Evolutionary conservation across 1,139 yeast species (phyloP).

Genomic region (Debaryomyces psychrophilus): DNA sequence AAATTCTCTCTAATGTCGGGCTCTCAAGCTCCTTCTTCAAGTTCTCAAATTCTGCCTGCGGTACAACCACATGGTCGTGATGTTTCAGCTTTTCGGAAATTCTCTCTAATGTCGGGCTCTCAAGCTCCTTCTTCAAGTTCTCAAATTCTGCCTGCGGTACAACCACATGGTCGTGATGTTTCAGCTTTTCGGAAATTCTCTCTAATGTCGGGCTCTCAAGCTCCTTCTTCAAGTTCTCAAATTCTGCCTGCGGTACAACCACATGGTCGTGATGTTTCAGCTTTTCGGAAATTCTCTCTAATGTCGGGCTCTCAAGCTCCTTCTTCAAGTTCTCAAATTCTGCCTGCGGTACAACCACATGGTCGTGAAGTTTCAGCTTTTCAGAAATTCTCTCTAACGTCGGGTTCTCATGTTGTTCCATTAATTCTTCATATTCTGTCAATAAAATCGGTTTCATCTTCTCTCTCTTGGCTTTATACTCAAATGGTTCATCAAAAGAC

Average conservation of each 20-base stretch:
- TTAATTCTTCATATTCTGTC: slow-evolving; percentile 15
- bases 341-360: slow-evolving; percentile 14
- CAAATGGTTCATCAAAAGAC: slow-evolving; percentile 11
- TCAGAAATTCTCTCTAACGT: background rate
- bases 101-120: slow-evolving; percentile 29
- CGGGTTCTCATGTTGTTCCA: slow-evolving; percentile 10
- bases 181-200: slow-evolving; percentile 29
- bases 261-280: slow-evolving; percentile 11
- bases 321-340: slow-evolving; percentile 14
- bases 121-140: slow-evolving; percentile 22
- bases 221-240: slow-evolving; percentile 25
- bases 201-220: slow-evolving; percentile 28
- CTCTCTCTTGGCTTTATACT: slow-evolving; percentile 9
- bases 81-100: slow-evolving; percentile 27
- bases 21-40: slow-evolving; percentile 19
- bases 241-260: slow-evolving; percentile 27
- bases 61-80: slow-evolving; percentile 22
- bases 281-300: background rate
- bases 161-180: slow-evolving; percentile 19
- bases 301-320: slow-evolving; percentile 7
- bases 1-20: slow-evolving; percentile 32
- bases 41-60: slow-evolving; percentile 27
- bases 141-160: slow-evolving; percentile 28
- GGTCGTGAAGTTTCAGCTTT: slow-evolving; percentile 11
- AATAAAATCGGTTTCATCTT: slow-evolving; percentile 16